phyloP scores from a whole-genome alignment of 1,139 yeast species.

The Diutina rugosa region DNA sequence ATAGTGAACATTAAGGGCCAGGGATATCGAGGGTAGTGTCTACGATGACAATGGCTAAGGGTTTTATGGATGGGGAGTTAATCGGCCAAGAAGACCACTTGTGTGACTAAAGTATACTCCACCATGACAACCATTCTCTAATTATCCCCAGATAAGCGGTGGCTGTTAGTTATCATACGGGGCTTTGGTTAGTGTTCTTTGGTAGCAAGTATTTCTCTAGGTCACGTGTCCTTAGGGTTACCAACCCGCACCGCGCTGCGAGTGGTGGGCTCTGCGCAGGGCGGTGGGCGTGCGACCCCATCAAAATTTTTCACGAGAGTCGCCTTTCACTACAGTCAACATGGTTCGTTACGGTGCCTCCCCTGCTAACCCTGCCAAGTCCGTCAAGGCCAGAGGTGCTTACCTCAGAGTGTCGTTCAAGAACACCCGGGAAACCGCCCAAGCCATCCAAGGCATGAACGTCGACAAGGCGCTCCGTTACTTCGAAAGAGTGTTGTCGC shows the following conservation, averaged over 20 bases:
- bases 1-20: no score
- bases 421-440: conserved; percentile 99
- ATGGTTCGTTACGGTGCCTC: conserved; percentile 91
- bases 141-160: no score
- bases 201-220: not conserved
- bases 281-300: not conserved
- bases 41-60: no score
- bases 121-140: no score
- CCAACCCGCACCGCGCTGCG: not conserved
- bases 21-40: no score
- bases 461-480: conserved; percentile 91
- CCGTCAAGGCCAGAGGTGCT: conserved; percentile 99
- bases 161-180: no score
- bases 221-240: conserved; percentile 1
- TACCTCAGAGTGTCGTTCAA: conserved; percentile 99
- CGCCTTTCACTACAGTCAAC: conserved; percentile 7
- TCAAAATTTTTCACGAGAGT: conserved; percentile 1
- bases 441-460: conserved; percentile 97
- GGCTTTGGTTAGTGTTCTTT: not conserved
- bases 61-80: no score
- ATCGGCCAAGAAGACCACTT: no score
- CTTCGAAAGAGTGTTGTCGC: conserved; percentile 94
- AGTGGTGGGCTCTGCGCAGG: not conserved
- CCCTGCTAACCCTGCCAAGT: conserved; percentile 98
- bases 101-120: no score